Evolutionary conservation across 1,284 basidiomycete species (phyloP).

Genomic region (Rhodotorula sp.): DNA sequence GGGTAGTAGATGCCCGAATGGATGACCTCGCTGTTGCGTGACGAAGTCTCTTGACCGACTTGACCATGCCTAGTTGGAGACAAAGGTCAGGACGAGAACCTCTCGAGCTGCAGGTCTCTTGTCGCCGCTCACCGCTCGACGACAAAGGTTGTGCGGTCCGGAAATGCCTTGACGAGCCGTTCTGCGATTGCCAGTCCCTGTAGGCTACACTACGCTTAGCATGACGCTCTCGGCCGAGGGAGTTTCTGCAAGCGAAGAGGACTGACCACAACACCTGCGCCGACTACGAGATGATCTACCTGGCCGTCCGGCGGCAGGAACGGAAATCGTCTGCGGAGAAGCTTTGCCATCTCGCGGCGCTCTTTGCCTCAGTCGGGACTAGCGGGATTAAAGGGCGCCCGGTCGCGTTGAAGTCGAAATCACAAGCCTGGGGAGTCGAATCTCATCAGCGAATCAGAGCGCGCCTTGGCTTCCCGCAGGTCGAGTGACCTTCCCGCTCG

Average conservation of each 20-base stretch:
- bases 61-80: slow-evolving; percentile 18
- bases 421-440: no score
- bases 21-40: slow-evolving; percentile 87
- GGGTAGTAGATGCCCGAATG: slow-evolving; percentile 63
- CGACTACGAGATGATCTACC: slow-evolving; percentile 90
- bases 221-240: background rate
- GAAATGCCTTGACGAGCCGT: slow-evolving; percentile 66
- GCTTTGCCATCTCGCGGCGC: slow-evolving; percentile 9
- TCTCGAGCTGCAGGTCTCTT: background rate
- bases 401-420: no score
- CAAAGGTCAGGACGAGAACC: background rate
- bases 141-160: slow-evolving; percentile 72
- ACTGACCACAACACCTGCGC: slow-evolving; percentile 63
- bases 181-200: slow-evolving; percentile 81
- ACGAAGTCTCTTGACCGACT: slow-evolving; percentile 36
- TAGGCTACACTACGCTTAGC: no score
- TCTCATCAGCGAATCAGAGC: no score
- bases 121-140: slow-evolving; percentile 69
- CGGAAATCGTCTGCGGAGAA: slow-evolving; percentile 15
- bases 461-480: no score
- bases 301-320: slow-evolving; percentile 64
- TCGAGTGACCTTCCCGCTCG: no score
- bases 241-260: background rate
- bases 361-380: background rate
- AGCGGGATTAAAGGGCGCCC: no score